Percentiles rank a stretch among this genome's conserved stretches.
Evolutionary conservation across 2,329 filamentous ascomycete genomes (phyloP).

Genomic region (Botrytis fragariae): DNA sequence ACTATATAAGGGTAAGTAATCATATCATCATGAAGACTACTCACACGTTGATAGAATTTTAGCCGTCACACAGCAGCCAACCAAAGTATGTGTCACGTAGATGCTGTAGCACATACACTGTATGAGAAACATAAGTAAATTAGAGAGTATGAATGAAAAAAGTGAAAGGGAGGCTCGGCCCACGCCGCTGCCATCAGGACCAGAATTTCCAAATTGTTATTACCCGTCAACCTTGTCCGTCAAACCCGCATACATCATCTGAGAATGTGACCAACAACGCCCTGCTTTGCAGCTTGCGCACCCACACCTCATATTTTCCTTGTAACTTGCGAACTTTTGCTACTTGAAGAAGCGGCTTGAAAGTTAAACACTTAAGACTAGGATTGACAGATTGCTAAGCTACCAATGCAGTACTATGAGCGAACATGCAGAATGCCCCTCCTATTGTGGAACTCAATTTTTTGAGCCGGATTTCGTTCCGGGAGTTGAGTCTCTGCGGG

Average conservation of each 20-base stretch:
- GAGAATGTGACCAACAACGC: slow-evolving; percentile 13
- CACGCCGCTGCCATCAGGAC: neutral
- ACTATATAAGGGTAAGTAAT: neutral
- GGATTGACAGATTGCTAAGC: neutral
- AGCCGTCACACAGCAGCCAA: neutral
- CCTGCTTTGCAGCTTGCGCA: slow-evolving; percentile 2
- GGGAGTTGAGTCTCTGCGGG: neutral
- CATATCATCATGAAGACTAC: neutral
- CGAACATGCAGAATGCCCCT: slow-evolving; percentile 4
- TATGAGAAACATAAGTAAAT: neutral
- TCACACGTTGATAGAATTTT: neutral
- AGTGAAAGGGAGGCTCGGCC: neutral
- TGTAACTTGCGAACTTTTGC: neutral
- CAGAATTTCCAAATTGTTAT: neutral
- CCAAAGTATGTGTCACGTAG: neutral
- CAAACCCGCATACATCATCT: slow-evolving; percentile 1
- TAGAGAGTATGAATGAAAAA: neutral
- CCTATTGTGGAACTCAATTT: neutral
- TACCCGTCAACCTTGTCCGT: neutral
- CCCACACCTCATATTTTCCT: neutral
- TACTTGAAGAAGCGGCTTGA: slow-evolving; percentile 1
- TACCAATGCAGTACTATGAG: neutral
- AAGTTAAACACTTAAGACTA: neutral
- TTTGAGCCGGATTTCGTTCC: neutral
- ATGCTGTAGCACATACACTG: neutral